phyloP scores from a whole-genome alignment of 345 rosid genomes.

The Anastatica hierochuntica region DNA sequence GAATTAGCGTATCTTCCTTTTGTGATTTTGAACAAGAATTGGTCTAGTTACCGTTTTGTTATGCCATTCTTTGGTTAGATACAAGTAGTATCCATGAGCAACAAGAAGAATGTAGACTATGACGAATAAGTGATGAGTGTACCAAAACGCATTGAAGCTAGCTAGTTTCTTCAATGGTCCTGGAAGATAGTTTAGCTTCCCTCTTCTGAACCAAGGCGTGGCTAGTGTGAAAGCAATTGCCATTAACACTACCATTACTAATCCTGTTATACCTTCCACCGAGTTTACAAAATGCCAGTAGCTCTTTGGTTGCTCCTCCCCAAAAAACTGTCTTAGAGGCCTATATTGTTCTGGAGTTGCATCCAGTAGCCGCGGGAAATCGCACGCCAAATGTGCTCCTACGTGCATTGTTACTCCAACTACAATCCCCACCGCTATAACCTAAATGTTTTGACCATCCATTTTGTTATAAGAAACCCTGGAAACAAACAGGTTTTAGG shows the following conservation, averaged over 20 bases:
- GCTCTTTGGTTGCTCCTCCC: constrained; percentile 43
- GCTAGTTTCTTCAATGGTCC: constrained; percentile 55
- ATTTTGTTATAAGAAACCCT: not conserved
- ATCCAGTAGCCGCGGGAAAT: constrained; percentile 49
- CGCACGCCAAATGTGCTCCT: constrained; percentile 51
- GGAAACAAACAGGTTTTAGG: no score
- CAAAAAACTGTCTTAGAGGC: constrained; percentile 47
- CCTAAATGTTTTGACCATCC: constrained; percentile 25
- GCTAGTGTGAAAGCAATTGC: constrained; percentile 74
- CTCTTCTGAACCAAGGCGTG: constrained; percentile 62
- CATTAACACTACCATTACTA: constrained; percentile 56
- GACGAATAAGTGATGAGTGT: constrained; percentile 68
- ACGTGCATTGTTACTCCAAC: constrained; percentile 56
- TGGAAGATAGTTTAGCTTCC: constrained; percentile 40
- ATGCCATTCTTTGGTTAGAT: constrained; percentile 46
- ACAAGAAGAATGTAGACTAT: constrained; percentile 60
- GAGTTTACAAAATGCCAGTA: constrained; percentile 65
- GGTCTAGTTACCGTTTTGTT: constrained; percentile 47
- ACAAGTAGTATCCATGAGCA: constrained; percentile 56
- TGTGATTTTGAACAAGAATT: no score
- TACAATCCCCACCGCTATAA: constrained; percentile 52
- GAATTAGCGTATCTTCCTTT: no score
- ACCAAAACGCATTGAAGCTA: constrained; percentile 86
- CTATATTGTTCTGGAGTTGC: constrained; percentile 48
- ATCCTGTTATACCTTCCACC: constrained; percentile 57